Percentiles rank a stretch among this genome's conserved stretches.
Evolutionary conservation across 768 basidiomycete species (phyloP).

Genomic region (Chiua virens): DNA sequence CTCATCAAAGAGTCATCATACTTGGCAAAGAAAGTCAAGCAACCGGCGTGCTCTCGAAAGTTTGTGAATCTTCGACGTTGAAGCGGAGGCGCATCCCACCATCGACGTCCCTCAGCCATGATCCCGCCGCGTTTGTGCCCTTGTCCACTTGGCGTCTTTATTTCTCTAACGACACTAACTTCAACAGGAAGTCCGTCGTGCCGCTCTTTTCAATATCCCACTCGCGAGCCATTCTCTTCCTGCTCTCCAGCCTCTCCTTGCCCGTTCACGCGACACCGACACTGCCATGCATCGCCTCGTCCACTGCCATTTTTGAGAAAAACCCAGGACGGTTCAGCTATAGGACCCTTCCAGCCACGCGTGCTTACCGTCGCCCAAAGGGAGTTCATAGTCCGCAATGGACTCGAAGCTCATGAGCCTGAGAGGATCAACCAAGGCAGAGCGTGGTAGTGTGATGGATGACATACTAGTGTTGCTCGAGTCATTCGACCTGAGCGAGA

Average conservation of each 20-base stretch:
- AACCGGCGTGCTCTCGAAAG: conserved; percentile 72
- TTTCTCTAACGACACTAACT: neutral
- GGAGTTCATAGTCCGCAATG: conserved; percentile 75
- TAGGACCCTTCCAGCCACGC: conserved; percentile 63
- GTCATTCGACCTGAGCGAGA: conserved; percentile 60
- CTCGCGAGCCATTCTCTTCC: conserved; percentile 55
- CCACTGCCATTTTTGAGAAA: conserved; percentile 58
- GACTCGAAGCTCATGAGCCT: conserved; percentile 85
- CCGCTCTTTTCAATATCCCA: conserved; percentile 70
- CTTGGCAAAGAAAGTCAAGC: conserved; percentile 87
- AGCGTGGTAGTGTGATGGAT: conserved; percentile 35
- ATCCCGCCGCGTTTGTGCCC: conserved; percentile 68
- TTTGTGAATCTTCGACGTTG: conserved; percentile 61
- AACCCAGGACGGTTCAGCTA: conserved; percentile 33
- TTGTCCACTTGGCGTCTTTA: neutral
- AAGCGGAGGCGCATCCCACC: conserved; percentile 44
- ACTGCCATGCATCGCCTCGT: conserved; percentile 69
- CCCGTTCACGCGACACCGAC: conserved; percentile 80
- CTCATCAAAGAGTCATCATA: conserved; percentile 72
- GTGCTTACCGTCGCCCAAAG: conserved; percentile 70
- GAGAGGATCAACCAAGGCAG: conserved; percentile 30
- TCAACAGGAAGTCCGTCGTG: conserved; percentile 82
- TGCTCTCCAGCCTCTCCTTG: conserved; percentile 65
- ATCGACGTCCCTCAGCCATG: conserved; percentile 63
- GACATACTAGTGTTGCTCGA: conserved; percentile 49